Conservation (phyloP, 2,329 filamentous ascomycete species). For the Paraphaeosphaeria sporulosa region DNA sequence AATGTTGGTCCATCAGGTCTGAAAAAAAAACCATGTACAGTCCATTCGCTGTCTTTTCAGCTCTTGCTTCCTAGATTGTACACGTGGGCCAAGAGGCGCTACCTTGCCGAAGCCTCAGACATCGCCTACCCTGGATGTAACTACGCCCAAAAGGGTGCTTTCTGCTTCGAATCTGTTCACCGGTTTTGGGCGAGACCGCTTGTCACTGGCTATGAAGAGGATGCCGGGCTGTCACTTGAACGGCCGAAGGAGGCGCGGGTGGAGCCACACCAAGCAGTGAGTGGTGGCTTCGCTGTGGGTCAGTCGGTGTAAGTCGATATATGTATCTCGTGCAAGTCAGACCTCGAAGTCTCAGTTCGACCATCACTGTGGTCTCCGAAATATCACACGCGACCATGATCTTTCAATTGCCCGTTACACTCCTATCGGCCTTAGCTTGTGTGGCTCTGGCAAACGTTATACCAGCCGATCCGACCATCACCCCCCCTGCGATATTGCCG, state of each 20-base stretch:
- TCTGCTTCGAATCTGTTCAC: slow-evolving; percentile 6
- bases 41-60: background rate
- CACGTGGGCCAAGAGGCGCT: slow-evolving; percentile 4
- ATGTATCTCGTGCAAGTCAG: background rate
- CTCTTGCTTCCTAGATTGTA: background rate
- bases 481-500: slow-evolving; percentile 34
- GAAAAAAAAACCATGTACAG: background rate
- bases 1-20: background rate
- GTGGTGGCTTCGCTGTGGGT: slow-evolving; percentile 12
- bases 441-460: slow-evolving; percentile 24
- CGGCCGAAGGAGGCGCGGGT: background rate
- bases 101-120: background rate
- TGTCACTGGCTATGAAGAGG: background rate
- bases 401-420: slow-evolving; percentile 19
- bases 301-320: background rate
- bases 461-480: slow-evolving; percentile 40
- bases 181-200: background rate
- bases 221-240: background rate
- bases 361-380: background rate
- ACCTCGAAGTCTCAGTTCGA: background rate
- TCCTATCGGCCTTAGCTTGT: slow-evolving; percentile 25
- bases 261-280: background rate
- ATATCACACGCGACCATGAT: slow-evolving; percentile 22
- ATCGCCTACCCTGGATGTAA: slow-evolving; percentile 2
- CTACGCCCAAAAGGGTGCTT: slow-evolving; percentile 1